Conservation (phyloP, 371 early-diverging fungal species). For the Mucor velutinosus region DNA sequence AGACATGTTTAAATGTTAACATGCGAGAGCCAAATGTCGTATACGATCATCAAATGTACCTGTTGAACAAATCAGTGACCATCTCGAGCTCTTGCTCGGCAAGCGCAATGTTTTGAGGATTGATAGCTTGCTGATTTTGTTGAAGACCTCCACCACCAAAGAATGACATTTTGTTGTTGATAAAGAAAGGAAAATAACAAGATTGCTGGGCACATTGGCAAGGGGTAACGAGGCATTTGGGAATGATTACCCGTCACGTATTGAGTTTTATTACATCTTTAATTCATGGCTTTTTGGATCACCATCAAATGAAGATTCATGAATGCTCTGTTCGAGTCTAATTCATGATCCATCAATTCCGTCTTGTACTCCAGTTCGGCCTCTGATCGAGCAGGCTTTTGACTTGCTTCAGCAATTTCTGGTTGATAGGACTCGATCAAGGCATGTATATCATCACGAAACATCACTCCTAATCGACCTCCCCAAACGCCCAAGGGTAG, state of each 20-base stretch:
- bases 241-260: background rate
- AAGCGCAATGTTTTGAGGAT: conserved; percentile 77
- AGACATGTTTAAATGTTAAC: background rate
- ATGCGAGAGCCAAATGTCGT: background rate
- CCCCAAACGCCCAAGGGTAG: conserved; percentile 51
- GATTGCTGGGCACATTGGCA: background rate
- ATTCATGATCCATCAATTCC: conserved; percentile 38
- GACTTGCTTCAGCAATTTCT: conserved; percentile 8
- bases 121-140: conserved; percentile 58
- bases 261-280: conserved; percentile 3
- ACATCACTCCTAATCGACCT: conserved; percentile 46
- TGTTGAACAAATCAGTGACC: conserved; percentile 81
- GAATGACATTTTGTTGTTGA: conserved; percentile 45
- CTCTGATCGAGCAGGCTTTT: conserved; percentile 22
- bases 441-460: conserved; percentile 40
- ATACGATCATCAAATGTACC: conserved; percentile 43
- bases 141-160: conserved; percentile 40
- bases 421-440: conserved; percentile 29
- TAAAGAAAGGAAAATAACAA: background rate
- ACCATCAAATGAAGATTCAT: conserved; percentile 41
- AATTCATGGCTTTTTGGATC: conserved; percentile 1
- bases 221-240: background rate
- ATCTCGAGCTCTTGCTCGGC: conserved; percentile 87
- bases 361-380: conserved; percentile 24
- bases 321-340: conserved; percentile 39